A percentile compares a stretch with the other conserved stretches of the same genome.
These are phyloP conservation scores for Pezicula neosporulosa DNA, from an alignment of 2,329 filamentous ascomycete species.

Conservation along the genomic window DNA sequence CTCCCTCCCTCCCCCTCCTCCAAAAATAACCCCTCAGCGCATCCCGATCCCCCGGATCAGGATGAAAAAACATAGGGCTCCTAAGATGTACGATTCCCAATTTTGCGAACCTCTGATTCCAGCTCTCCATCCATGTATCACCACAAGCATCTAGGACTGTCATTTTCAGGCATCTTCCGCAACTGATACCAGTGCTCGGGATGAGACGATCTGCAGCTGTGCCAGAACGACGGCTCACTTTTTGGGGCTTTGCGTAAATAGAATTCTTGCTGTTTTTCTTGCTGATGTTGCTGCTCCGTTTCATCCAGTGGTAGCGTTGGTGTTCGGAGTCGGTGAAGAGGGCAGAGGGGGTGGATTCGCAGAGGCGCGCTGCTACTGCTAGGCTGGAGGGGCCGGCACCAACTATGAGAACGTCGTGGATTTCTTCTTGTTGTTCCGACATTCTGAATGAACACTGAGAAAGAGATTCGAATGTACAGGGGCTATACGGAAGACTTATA, in stretches of 20 bases:
- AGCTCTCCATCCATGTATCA: conserved; percentile 64
- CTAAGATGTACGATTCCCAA: conserved; percentile 70
- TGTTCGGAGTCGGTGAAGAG: conserved; percentile 84
- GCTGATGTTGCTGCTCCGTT: conserved; percentile 49
- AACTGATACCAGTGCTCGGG: conserved; percentile 11
- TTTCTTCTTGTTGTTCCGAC: conserved; percentile 5
- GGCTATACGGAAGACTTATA: not conserved
- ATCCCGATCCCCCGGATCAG: conserved; percentile 73
- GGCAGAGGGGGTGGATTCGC: conserved; percentile 70
- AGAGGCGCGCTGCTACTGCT: conserved; percentile 67
- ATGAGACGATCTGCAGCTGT: conserved; percentile 29
- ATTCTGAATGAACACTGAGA: not conserved
- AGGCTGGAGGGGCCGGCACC: conserved; percentile 75
- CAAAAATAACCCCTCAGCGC: conserved; percentile 68
- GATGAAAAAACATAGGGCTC: conserved; percentile 81
- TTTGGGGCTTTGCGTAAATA: conserved; percentile 16
- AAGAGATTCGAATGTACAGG: not conserved
- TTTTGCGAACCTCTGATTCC: conserved; percentile 65
- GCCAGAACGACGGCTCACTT: conserved; percentile 28
- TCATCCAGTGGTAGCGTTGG: conserved; percentile 69
- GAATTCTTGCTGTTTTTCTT: no score
- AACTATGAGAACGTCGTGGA: conserved; percentile 58
- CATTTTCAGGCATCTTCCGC: conserved; percentile 31
- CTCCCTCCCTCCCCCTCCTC: conserved; percentile 52
- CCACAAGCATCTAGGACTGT: conserved; percentile 66